Conservation (phyloP, 2,329 filamentous ascomycete species). For the Ophiostoma ips region DNA sequence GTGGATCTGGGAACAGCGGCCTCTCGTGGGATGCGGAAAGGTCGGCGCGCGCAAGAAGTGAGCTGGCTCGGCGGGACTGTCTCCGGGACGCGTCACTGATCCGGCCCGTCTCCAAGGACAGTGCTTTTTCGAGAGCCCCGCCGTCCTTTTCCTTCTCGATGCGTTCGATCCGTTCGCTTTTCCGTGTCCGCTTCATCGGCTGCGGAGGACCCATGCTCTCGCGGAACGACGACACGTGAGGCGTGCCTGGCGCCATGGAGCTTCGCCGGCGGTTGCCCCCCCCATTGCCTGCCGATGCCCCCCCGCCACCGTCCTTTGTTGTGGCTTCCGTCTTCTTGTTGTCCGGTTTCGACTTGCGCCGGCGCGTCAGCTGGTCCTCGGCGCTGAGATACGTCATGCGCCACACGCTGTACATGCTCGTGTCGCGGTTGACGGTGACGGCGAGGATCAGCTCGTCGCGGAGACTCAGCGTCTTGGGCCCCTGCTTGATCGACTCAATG, state of each 20-base stretch:
- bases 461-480: conserved; percentile 33
- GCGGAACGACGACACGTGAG: conserved; percentile 53
- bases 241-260: conserved; percentile 58
- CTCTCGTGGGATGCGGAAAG: conserved; percentile 74
- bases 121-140: conserved; percentile 45
- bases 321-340: conserved; percentile 25
- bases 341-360: conserved; percentile 31
- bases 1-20: conserved; percentile 60
- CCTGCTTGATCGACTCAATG: conserved; percentile 43
- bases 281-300: background rate
- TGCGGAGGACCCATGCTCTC: conserved; percentile 60
- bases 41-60: conserved; percentile 74
- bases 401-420: conserved; percentile 73
- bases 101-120: conserved; percentile 57
- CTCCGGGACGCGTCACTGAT: conserved; percentile 38
- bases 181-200: conserved; percentile 38
- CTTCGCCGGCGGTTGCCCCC: conserved; percentile 39
- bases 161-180: conserved; percentile 35
- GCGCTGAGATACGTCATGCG: conserved; percentile 62
- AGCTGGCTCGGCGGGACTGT: conserved; percentile 72
- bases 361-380: conserved; percentile 40
- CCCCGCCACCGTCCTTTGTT: conserved; percentile 8
- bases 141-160: background rate
- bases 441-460: conserved; percentile 50
- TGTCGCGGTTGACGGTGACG: conserved; percentile 67